phyloP scores from a whole-genome alignment of 768 basidiomycete species.

The Pleurotus tuoliensis region DNA sequence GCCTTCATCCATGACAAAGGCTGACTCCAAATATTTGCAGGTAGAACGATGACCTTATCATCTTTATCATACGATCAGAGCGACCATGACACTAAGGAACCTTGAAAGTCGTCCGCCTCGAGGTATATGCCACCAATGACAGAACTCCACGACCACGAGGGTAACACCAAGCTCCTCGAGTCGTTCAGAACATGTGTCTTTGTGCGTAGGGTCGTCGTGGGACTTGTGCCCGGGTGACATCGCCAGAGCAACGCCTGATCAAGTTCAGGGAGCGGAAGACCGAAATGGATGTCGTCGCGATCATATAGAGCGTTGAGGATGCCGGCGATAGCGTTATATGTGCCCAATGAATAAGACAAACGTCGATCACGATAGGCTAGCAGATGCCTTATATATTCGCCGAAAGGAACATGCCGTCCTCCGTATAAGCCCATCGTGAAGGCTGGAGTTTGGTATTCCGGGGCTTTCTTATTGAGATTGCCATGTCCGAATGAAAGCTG shows the following conservation, averaged over 20 bases:
- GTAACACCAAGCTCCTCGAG: background rate
- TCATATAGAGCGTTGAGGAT: background rate
- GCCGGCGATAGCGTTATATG: background rate
- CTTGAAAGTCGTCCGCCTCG: background rate
- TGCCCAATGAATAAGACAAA: background rate
- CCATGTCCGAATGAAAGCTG: background rate
- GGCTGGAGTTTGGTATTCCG: background rate
- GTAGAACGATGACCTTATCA: background rate
- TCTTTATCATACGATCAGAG: background rate
- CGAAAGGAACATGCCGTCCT: background rate
- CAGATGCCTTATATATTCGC: background rate
- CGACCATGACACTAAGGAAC: slow-evolving; percentile 1
- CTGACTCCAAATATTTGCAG: background rate
- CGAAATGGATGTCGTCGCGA: background rate
- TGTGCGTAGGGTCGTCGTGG: background rate
- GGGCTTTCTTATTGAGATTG: background rate
- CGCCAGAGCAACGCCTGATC: background rate
- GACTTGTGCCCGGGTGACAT: background rate
- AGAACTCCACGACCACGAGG: slow-evolving; percentile 4
- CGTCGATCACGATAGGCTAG: background rate
- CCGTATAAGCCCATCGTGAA: slow-evolving; percentile 1
- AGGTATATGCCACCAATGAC: background rate
- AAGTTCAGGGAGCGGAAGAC: background rate
- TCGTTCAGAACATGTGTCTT: background rate
- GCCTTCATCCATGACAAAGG: background rate